Evolutionary conservation across 148 eudicot genomes (phyloP), one percentile per base, ranked within the genome.

Genomic region (Euryodendron excelsum): DNA sequence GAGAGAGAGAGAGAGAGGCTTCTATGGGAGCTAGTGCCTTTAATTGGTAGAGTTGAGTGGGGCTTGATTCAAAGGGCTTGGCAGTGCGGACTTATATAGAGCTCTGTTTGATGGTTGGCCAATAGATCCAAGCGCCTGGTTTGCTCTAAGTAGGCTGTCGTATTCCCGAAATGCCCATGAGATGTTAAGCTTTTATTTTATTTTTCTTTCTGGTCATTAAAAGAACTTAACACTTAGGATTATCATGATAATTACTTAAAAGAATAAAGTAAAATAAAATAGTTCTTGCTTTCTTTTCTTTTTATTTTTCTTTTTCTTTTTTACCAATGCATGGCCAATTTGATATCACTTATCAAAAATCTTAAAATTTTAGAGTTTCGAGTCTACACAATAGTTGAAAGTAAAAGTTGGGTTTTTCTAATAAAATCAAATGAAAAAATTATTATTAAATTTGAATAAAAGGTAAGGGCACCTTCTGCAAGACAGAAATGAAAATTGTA

Each of bases 1-100:
- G 70, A 34, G 47, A 47, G 56, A 77, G 72, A 62, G 48, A 77
- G 72, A 78, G 65, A 39, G 52, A 7, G 12, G 11, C 1, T 66
- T 47, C 10, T 0, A 18, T 47, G 30, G n/a, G n/a, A n/a, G n/a
- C n/a, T n/a, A n/a, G n/a, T n/a, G n/a, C n/a, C n/a, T n/a, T n/a
- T n/a, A n/a, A n/a, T n/a, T n/a, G n/a, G n/a, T n/a, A n/a, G n/a
- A n/a, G n/a, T 30, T 65, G 60, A 17, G 53, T 77, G 73, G 73
- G 39, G 45, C 68, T 69, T 59, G 69, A 41, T 44, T 59, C 74
- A 56, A 12, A 68, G 66, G 34, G 74, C 14, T 58, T 21, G 69
- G 27, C 59, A 34, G 17, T 34, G 62, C 39, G 62, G 71, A 72
- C 61, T 78, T 79, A 79, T 62, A 61, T 72, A 72, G 81, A 60